phyloP scores from a whole-genome alignment of 495 filamentous ascomycete species.

The Talaromyces borbonicus region DNA sequence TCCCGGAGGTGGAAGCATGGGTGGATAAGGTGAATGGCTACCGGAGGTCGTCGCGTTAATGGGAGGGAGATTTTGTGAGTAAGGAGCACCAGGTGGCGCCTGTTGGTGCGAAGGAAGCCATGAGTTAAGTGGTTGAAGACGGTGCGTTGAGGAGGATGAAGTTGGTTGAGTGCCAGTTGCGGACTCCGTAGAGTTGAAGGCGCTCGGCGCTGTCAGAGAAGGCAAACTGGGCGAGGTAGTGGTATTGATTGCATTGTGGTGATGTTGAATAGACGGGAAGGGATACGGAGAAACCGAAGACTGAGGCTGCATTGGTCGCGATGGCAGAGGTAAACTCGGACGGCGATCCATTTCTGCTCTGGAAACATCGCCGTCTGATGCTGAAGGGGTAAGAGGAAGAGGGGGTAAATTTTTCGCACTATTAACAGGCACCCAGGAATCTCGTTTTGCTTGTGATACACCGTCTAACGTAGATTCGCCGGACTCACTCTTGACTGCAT shows the following conservation, averaged over 20 bases:
- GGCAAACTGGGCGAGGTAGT: conserved; percentile 30
- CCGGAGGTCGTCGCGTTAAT: conserved; percentile 25
- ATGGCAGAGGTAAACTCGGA: conserved; percentile 33
- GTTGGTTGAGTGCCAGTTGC: conserved; percentile 18
- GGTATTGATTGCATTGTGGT: conserved; percentile 29
- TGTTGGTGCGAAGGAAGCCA: conserved; percentile 29
- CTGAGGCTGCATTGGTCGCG: conserved; percentile 20
- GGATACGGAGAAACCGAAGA: conserved; percentile 33
- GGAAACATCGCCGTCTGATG: not conserved
- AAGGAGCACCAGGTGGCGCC: conserved; percentile 19
- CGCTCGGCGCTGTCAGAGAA: conserved; percentile 16
- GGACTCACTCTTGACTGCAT: conserved; percentile 33
- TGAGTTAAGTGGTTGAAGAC: conserved; percentile 33
- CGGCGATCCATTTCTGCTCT: conserved; percentile 32
- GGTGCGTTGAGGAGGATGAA: conserved; percentile 25
- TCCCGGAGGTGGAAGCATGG: conserved; percentile 24
- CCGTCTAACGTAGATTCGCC: conserved; percentile 25
- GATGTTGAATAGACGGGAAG: conserved; percentile 33
- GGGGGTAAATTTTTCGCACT: conserved; percentile 27
- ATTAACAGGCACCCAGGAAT: conserved; percentile 39
- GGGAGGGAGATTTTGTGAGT: conserved; percentile 32
- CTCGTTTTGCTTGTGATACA: conserved; percentile 25
- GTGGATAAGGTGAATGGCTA: conserved; percentile 27
- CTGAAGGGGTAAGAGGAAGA: conserved; percentile 3
- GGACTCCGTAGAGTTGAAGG: conserved; percentile 1